These are phyloP conservation scores for Daldinia grandis DNA, from an alignment of 495 filamentous ascomycete genomes.

Conservation along the genomic window DNA sequence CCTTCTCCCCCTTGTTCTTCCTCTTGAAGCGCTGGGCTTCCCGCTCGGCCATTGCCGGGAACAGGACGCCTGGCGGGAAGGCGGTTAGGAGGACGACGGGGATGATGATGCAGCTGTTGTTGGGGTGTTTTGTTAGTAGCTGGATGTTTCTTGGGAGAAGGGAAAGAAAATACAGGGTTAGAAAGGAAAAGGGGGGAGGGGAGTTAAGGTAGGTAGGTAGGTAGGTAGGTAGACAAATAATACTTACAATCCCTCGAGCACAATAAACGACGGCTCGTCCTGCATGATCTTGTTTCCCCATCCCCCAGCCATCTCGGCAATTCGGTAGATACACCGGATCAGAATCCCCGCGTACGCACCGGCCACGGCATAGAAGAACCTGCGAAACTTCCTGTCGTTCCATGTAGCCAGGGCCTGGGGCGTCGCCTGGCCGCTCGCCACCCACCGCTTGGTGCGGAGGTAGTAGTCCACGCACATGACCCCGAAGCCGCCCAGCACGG, in stretches of 20 bases:
- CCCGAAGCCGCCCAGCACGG: conserved; percentile 68
- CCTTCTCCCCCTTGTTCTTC: conserved; percentile 8
- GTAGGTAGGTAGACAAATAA: background rate
- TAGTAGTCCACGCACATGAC: conserved; percentile 60
- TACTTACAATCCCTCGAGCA: conserved; percentile 62
- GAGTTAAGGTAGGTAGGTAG: background rate
- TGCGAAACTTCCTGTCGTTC: conserved; percentile 55
- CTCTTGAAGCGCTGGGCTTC: conserved; percentile 34
- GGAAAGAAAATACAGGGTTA: background rate
- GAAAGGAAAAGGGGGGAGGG: background rate
- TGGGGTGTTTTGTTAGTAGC: conserved; percentile 6
- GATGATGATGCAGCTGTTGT: conserved; percentile 48
- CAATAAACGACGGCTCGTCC: conserved; percentile 68
- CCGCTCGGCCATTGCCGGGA: conserved; percentile 51
- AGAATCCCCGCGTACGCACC: conserved; percentile 69
- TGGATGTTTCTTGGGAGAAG: background rate
- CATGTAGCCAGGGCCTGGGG: conserved; percentile 47
- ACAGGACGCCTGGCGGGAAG: conserved; percentile 51
- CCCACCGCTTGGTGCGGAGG: conserved; percentile 51
- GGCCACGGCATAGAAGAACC: conserved; percentile 60
- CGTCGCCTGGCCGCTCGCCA: conserved; percentile 42
- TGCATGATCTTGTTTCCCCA: conserved; percentile 75
- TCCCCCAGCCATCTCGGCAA: conserved; percentile 72
- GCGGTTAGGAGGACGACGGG: conserved; percentile 46
- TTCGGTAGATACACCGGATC: conserved; percentile 74